Conservation (phyloP, 352 stramenopile species). For the Phytophthora pinifolia region DNA sequence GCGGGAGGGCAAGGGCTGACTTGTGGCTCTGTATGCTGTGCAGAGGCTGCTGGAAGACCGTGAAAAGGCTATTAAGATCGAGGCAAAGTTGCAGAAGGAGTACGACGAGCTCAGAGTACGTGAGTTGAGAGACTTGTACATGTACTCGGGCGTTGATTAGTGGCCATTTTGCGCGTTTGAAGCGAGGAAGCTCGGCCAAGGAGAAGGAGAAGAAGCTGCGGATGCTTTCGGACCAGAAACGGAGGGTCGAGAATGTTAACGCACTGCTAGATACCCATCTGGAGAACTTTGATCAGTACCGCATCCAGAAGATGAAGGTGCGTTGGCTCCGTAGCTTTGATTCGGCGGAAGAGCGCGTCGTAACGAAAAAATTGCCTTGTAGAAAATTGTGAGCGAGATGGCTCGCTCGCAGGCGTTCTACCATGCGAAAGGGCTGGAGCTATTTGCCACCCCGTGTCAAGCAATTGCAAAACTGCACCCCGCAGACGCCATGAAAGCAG, state of each 20-base stretch:
- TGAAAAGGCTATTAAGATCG: conserved; percentile 80
- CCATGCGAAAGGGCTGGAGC: conserved; percentile 73
- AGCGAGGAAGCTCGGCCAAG: conserved; percentile 50
- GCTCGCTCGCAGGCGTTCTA: conserved; percentile 75
- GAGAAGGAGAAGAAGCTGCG: conserved; percentile 83
- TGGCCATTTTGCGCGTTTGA: conserved; percentile 2
- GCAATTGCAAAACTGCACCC: conserved; percentile 39
- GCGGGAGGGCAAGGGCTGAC: background rate
- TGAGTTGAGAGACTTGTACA: background rate
- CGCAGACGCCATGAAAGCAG: conserved; percentile 12
- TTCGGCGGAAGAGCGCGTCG: too few relatives aligned
- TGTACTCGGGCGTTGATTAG: background rate
- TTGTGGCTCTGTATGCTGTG: background rate
- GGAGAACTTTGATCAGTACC: conserved; percentile 71
- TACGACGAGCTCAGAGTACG: conserved; percentile 65
- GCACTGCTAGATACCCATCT: conserved; percentile 71
- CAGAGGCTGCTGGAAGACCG: conserved; percentile 79
- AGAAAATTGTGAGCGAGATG: conserved; percentile 80
- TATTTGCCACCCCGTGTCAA: conserved; percentile 61
- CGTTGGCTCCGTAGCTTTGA: background rate
- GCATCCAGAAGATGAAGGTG: conserved; percentile 81
- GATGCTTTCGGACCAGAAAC: conserved; percentile 83
- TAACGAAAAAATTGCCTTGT: background rate
- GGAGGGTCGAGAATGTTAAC: conserved; percentile 84
- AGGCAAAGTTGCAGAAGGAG: conserved; percentile 75